Evolutionary conservation across 1,139 yeast genomes (phyloP), one percentile per base, ranked within the genome.

Genomic region (Candida sp.): DNA sequence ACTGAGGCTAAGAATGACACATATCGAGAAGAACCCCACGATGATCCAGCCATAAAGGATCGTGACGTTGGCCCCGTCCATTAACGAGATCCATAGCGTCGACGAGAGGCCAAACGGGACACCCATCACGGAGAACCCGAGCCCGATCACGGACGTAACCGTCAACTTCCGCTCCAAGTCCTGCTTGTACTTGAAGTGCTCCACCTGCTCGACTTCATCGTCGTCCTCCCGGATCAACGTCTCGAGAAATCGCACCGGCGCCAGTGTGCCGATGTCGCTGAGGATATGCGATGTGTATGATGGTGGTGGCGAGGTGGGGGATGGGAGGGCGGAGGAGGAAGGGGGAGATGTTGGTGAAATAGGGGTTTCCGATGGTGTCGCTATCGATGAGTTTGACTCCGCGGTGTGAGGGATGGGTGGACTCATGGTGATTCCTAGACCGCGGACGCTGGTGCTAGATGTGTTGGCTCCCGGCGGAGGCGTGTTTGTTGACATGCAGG

Each of bases 51-150:
- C 94, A 66, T 85, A 83, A 43, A 88, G 69, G 46, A 88, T 83
- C 0, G 93, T 86, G 9, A 84, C 84, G 52, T 87, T 86, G 0
- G 90, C 90, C 6, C 94, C 94, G 65, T 87, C 88, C 23, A 84
- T 75, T 50, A 88, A 69, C 1, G 89, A 85, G 43, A 86, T 86
- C 67, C 87, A 83, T 61, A 88, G 72, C 0, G 91, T 86, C 1
- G 90, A 83, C 4, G 90, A 83, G 60, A 88, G 75, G 1, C 93
- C 92, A 63, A 88, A 78, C 0, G 92, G 93, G 0, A 89, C 92
- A 23, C 90, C 89, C 93, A 88, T 87, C 27, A 88, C 68, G 2
- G 91, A 85, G 63, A 87, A 86, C 1, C 94, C 92, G 30, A 88
- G 69, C 2, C 93, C 94, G 42, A 88, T 81, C 34, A 88, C 83